Conservation (phyloP, 805 yeast genomes). For the Priceomyces haplophilus region DNA sequence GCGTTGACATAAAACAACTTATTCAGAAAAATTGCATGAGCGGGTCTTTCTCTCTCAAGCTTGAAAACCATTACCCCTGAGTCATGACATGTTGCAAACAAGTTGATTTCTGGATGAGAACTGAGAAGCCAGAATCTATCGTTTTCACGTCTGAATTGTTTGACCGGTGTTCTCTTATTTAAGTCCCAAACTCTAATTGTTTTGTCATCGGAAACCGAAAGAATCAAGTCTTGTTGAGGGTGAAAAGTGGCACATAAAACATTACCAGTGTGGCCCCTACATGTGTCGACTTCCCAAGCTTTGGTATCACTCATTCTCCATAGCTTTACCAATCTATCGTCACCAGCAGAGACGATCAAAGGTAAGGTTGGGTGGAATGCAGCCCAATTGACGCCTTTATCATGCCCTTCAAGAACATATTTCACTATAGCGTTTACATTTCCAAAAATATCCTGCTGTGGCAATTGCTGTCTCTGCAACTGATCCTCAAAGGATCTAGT, state of each 20-base stretch:
- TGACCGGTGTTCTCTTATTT: conserved; percentile 88
- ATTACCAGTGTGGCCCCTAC: conserved; percentile 95
- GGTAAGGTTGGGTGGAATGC: conserved; percentile 97
- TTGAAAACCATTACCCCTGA: conserved; percentile 97
- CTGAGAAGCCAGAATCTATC: conserved; percentile 94
- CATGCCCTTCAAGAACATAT: conserved; percentile 95
- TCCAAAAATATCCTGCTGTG: conserved; percentile 92
- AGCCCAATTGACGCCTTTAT: conserved; percentile 98
- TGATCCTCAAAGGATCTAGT: conserved; percentile 52
- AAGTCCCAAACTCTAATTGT: conserved; percentile 96
- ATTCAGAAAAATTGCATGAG: conserved; percentile 70
- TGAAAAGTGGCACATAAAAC: conserved; percentile 89
- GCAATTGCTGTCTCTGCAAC: conserved; percentile 57
- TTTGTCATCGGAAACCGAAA: conserved; percentile 94
- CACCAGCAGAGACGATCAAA: conserved; percentile 88
- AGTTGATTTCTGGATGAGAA: conserved; percentile 83
- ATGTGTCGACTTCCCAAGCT: conserved; percentile 99
- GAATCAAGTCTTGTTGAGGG: conserved; percentile 85
- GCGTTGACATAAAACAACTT: conserved; percentile 71
- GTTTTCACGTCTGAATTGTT: conserved; percentile 88
- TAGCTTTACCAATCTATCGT: conserved; percentile 89
- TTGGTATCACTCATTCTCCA: conserved; percentile 98
- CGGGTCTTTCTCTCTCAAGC: conserved; percentile 96
- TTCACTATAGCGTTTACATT: conserved; percentile 92
- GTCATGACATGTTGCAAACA: conserved; percentile 96